phyloP scores from a whole-genome alignment of 345 rosid genomes.

The Eucalyptus caleyi region DNA sequence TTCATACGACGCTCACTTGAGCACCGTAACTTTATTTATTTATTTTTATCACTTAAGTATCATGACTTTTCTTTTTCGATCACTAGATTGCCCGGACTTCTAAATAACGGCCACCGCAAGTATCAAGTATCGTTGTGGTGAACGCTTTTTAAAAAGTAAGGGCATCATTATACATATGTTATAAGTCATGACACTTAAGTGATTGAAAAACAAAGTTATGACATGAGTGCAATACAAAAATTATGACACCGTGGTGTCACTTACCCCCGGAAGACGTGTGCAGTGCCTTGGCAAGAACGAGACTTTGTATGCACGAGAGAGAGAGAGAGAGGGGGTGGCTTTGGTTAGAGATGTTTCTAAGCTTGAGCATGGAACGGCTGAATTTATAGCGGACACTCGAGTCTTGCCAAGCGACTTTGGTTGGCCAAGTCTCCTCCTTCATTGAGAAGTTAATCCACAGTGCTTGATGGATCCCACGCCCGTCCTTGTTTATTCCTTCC shows the following conservation, averaged over 20 bases:
- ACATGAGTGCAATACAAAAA: neutral
- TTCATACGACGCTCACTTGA: neutral
- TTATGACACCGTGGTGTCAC: neutral
- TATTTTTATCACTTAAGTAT: neutral
- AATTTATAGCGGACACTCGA: neutral
- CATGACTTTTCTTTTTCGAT: neutral
- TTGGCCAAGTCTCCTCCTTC: neutral
- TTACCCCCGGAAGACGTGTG: neutral
- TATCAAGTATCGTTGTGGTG: fast-evolving
- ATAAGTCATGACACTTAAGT: neutral
- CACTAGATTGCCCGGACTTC: neutral
- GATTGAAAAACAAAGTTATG: neutral
- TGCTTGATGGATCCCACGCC: neutral
- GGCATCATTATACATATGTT: neutral
- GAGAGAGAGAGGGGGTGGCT: neutral
- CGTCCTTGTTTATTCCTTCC: neutral
- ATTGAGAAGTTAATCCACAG: neutral
- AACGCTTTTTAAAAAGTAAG: neutral
- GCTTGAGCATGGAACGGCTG: neutral
- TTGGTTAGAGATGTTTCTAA: neutral
- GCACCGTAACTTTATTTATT: neutral
- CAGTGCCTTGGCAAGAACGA: neutral
- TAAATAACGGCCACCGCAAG: neutral
- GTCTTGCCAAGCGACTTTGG: neutral
- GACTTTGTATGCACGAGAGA: neutral